Evolutionary conservation across 352 stramenopile genomes (phyloP).

Genomic region (Globisporangium apiculatum): DNA sequence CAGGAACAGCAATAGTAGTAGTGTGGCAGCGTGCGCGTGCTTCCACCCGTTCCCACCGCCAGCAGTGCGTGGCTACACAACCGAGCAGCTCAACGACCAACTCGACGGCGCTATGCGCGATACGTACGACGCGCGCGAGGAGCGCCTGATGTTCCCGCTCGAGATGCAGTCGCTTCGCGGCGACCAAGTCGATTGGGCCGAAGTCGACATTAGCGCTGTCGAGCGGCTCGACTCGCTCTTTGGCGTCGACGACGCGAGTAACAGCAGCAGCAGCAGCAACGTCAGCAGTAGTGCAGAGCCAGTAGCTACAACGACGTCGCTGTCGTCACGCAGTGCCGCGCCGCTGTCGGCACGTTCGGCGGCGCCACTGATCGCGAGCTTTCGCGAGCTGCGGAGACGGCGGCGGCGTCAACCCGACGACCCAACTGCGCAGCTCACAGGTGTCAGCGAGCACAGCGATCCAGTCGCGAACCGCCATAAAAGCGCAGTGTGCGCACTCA

Average conservation of each 20-base stretch:
- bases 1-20: not conserved
- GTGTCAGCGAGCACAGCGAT: constrained; percentile 1
- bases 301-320: not conserved
- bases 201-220: constrained; percentile 21
- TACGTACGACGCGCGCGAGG: constrained; percentile 20
- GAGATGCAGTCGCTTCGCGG: constrained; percentile 18
- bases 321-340: constrained; percentile 1
- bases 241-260: constrained; percentile 5
- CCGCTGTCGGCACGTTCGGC: constrained; percentile 3
- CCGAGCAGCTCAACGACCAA: not conserved
- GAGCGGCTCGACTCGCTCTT: constrained; percentile 28
- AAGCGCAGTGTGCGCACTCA: constrained; percentile 1
- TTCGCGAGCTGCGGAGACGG: constrained; percentile 9
- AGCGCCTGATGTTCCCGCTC: constrained; percentile 27
- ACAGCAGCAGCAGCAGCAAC: not conserved
- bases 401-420: constrained; percentile 6
- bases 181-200: constrained; percentile 26
- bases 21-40: constrained; percentile 6
- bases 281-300: not conserved
- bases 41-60: constrained; percentile 31
- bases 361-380: constrained; percentile 6
- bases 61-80: not conserved
- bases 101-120: not conserved
- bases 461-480: not conserved
- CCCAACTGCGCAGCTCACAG: constrained; percentile 1